phyloP scores from a whole-genome alignment of 768 basidiomycete species.

The Mycena metata region DNA sequence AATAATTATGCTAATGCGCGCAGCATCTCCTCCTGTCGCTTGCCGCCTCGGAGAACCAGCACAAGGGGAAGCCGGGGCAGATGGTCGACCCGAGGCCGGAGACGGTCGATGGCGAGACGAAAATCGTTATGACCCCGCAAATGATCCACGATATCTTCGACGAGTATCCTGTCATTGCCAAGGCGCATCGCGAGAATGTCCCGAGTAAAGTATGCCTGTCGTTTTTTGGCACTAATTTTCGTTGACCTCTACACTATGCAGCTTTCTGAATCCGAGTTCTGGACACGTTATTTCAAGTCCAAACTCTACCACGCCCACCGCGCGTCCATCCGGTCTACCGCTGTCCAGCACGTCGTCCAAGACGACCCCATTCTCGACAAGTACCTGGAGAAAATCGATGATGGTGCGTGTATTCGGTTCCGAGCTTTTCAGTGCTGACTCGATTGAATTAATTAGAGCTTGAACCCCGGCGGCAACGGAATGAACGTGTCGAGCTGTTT shows the following conservation, averaged over 20 bases:
- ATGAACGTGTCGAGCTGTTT: constrained; percentile 80
- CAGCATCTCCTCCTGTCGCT: constrained; percentile 85
- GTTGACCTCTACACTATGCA: constrained; percentile 47
- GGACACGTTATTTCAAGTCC: constrained; percentile 97
- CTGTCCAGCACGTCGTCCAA: constrained; percentile 86
- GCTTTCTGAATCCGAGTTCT: constrained; percentile 94
- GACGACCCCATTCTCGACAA: constrained; percentile 96
- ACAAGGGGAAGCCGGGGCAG: constrained; percentile 86
- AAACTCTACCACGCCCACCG: constrained; percentile 96
- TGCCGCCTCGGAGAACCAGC: constrained; percentile 78
- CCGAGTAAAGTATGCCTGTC: constrained; percentile 75
- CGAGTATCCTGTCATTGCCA: constrained; percentile 95
- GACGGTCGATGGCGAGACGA: constrained; percentile 88
- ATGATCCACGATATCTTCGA: constrained; percentile 97
- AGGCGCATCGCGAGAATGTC: constrained; percentile 93
- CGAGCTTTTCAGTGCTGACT: constrained; percentile 10
- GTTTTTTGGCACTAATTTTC: background rate
- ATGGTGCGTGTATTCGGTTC: constrained; percentile 69
- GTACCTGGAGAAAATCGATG: constrained; percentile 96
- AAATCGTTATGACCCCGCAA: constrained; percentile 91
- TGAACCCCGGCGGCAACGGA: constrained; percentile 79
- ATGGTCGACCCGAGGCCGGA: constrained; percentile 92
- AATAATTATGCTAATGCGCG: constrained; percentile 36
- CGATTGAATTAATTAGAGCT: constrained; percentile 61
- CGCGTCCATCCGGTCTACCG: constrained; percentile 90